A percentile compares a stretch with the other conserved stretches of the same genome.
These are phyloP conservation scores for Xylaria telfairii DNA, from an alignment of 495 filamentous ascomycete genomes.

Conservation along the genomic window DNA sequence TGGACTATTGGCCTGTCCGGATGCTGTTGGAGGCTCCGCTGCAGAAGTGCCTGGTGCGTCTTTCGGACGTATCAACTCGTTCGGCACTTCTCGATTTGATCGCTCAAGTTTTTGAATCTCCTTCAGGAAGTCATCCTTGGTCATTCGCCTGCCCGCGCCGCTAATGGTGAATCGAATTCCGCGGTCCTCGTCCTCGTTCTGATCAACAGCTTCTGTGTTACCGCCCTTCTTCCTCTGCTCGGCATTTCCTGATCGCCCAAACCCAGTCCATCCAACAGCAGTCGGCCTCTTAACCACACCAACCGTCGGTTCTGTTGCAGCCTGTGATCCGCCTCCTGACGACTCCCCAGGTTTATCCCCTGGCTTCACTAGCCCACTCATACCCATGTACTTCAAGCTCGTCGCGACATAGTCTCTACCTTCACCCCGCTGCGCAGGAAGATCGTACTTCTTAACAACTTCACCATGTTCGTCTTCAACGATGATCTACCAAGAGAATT, in stretches of 20 bases:
- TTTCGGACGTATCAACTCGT: conserved; percentile 68
- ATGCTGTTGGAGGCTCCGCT: background rate
- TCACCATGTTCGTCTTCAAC: conserved; percentile 98
- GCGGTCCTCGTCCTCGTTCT: conserved; percentile 71
- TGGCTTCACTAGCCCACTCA: conserved; percentile 50
- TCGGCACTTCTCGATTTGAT: conserved; percentile 73
- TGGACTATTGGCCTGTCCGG: conserved; percentile 22
- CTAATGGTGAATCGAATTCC: conserved; percentile 87
- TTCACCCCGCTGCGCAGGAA: conserved; percentile 59
- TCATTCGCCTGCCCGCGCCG: conserved; percentile 75
- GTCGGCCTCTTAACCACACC: conserved; percentile 27
- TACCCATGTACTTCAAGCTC: conserved; percentile 54
- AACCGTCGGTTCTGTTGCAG: conserved; percentile 28
- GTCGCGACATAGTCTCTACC: conserved; percentile 50
- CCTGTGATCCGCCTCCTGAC: conserved; percentile 31
- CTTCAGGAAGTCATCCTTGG: conserved; percentile 87
- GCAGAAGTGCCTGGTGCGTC: conserved; percentile 48
- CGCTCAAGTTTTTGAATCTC: conserved; percentile 83
- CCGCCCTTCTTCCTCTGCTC: conserved; percentile 47
- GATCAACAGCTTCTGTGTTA: conserved; percentile 46
- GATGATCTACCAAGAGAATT: conserved; percentile 67
- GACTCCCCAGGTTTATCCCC: conserved; percentile 37
- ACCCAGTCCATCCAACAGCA: conserved; percentile 60
- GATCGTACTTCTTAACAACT: conserved; percentile 95
- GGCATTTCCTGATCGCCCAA: conserved; percentile 49